Base-by-base conservation (phyloP, 106 monocot species). In the Xerophyta viscosa region DNA sequence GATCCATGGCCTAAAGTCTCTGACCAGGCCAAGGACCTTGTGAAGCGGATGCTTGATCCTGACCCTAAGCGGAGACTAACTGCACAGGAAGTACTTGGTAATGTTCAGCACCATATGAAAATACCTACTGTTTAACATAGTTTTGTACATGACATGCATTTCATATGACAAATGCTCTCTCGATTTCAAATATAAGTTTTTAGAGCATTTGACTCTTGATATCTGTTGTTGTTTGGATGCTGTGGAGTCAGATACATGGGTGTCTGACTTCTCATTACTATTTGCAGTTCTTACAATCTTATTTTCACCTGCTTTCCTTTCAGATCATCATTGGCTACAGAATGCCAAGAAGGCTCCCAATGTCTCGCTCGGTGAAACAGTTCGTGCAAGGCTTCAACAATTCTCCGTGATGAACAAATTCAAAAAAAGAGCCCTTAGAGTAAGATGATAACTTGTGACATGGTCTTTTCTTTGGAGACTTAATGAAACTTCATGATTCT, bases 1-100 rank as follows among this genome's bases (percentile, higher is more conserved):
- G 88, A 88, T 25, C 88, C 88, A 43, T 87, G 87, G 87, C 81
- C 87, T 46, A 87, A 50, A 64, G 71, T 87, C 31, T 81, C 87
- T 6, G 77, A 77, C 0, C 75, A 71, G 41, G 87, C 87, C 0
- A 88, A 88, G 58, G 82, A 88, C 29, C 69, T 88, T 45, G 78
- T 88, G 17, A 82, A 47, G 36, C 52, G 69, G 55, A 88, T 88
- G 87, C 75, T 88, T 22, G 50, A 82, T 48, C 78, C 82, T 21
- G 72, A 88, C 53, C 82, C 87, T 4, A 65, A 58, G 26, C 63
- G 24, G 15, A 57, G 87, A 4, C 58, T 88, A 48, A 82, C 74
- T n/a, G 82, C 87, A 30, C 87, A 78, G 27, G 67, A 77, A 70
- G 69, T 77, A 4, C 66, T 83, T 23, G 82, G 82, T 77, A 77